Conservation (phyloP, 805 yeast species). For the Kluyveromyces aestuarii region DNA sequence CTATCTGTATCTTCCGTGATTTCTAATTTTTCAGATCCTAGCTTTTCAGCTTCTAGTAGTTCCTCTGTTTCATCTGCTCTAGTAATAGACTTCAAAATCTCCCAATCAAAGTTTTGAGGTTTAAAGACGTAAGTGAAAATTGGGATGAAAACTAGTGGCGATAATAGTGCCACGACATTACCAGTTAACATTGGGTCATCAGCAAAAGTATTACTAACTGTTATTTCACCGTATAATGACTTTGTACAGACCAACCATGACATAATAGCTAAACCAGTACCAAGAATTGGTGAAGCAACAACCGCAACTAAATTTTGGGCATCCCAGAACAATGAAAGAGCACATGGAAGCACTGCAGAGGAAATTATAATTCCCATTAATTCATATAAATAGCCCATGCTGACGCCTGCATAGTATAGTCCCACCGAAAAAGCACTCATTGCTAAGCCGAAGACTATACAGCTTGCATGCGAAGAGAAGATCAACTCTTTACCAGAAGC, state of each 20-base stretch:
- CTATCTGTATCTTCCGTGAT: constrained; percentile 5
- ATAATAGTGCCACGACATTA: constrained; percentile 69
- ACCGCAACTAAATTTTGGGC: constrained; percentile 66
- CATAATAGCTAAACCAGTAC: constrained; percentile 64
- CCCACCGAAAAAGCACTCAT: constrained; percentile 85
- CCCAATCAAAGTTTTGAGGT: constrained; percentile 71
- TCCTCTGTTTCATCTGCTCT: constrained; percentile 70
- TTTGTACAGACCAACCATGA: constrained; percentile 53
- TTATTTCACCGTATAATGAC: constrained; percentile 33
- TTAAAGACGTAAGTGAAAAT: constrained; percentile 54
- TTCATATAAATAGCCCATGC: constrained; percentile 82
- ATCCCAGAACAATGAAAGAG: constrained; percentile 52
- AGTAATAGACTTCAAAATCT: constrained; percentile 45
- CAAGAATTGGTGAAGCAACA: constrained; percentile 65
- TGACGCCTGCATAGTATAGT: constrained; percentile 67
- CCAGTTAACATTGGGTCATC: constrained; percentile 89
- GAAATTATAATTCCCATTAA: constrained; percentile 86
- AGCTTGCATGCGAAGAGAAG: constrained; percentile 56
- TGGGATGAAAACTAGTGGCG: constrained; percentile 63
- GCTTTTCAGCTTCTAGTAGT: constrained; percentile 37
- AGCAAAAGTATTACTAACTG: constrained; percentile 53
- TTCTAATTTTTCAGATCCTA: constrained; percentile 16
- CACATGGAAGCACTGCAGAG: constrained; percentile 75
- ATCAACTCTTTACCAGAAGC: constrained; percentile 73
- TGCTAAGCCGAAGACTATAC: constrained; percentile 46